Evolutionary conservation across 352 stramenopile species (phyloP).

Genomic region (Phytopythium vexans): DNA sequence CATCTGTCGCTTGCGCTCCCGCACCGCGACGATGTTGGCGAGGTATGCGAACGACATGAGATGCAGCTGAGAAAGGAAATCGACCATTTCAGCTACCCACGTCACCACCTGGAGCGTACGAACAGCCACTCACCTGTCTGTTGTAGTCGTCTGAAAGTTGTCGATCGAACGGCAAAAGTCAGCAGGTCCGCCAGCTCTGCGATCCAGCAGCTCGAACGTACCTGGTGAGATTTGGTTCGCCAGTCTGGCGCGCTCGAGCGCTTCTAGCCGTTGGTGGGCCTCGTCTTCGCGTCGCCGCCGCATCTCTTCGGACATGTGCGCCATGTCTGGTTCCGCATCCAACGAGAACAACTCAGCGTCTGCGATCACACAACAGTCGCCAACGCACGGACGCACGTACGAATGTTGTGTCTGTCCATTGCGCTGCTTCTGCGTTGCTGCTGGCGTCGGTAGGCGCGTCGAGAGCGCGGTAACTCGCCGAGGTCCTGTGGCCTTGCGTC

Average conservation of each 20-base stretch:
- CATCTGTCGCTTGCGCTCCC: conserved; percentile 35
- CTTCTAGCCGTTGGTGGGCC: conserved; percentile 30
- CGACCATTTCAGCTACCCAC: background rate
- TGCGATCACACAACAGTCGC: too few species aligned
- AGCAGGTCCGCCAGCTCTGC: background rate
- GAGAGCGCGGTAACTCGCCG: background rate
- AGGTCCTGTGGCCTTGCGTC: background rate
- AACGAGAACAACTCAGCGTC: too few species aligned
- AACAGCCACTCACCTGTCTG: conserved; percentile 23
- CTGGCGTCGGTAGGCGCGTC: background rate
- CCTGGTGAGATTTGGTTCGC: conserved; percentile 37
- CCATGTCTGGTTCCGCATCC: background rate
- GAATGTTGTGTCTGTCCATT: conserved; percentile 1
- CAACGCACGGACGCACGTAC: background rate
- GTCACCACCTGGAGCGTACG: background rate
- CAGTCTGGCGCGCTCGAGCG: conserved; percentile 39
- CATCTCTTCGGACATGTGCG: conserved; percentile 4
- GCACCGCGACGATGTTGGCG: conserved; percentile 49
- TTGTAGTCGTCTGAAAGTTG: conserved; percentile 38
- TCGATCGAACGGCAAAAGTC: background rate
- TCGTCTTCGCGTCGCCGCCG: conserved; percentile 23
- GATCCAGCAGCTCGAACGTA: conserved; percentile 6
- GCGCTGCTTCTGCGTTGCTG: background rate
- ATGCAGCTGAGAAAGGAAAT: conserved; percentile 20
- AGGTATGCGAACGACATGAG: conserved; percentile 49